Evolutionary conservation across 768 basidiomycete genomes (phyloP), one percentile per base, ranked within the genome.

Genomic region (Paxillus ammoniavirescens): DNA sequence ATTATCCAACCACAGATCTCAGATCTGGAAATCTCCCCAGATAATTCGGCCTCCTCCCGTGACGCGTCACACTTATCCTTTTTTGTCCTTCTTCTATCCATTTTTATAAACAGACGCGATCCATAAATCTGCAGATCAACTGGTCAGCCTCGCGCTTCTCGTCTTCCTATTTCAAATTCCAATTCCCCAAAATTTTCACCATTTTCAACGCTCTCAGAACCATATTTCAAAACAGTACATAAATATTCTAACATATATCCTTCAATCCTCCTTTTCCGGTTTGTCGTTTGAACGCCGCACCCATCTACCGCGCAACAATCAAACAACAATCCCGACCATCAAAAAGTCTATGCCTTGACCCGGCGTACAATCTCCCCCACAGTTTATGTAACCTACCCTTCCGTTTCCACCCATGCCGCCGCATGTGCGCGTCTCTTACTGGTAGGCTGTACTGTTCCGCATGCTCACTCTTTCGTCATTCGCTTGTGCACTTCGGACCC

Each of bases 121-220:
- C 43, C 30, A 36, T 17, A 40, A 50, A 68, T 70, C 64, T 68
- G 68, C 62, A 69, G 67, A 69, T 69, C 67, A 4, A 26, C 26
- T 26, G 26, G 3, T n/a, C 26, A 26, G 26, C 26, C 26, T 26
- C 1, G 26, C 60, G 66, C 64, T 56, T 65, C 61, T 65, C 49
- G 5, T 30, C 66, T 69, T 69, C 68, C 48, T 44, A 70, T 72
- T 72, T 68, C 58, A 62, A 69, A 69, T 71, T 42, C 23, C 2
- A 2, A 30, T 4, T 21, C 55, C 55, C 40, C 23, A 26, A 26
- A 26, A 26, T 21, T 21, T 21, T 21, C 21, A 21, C 21, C 21
- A 26, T 26, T 26, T 26, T 5, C 26, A 26, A 26, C 21, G 21
- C 26, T 4, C 26, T n/a, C n/a, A n/a, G n/a, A n/a, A n/a, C n/a